A percentile compares a stretch with the other conserved stretches of the same genome.
Conservation (phyloP, 73 alveolate genomes). For the Paramecium primaurelia region DNA sequence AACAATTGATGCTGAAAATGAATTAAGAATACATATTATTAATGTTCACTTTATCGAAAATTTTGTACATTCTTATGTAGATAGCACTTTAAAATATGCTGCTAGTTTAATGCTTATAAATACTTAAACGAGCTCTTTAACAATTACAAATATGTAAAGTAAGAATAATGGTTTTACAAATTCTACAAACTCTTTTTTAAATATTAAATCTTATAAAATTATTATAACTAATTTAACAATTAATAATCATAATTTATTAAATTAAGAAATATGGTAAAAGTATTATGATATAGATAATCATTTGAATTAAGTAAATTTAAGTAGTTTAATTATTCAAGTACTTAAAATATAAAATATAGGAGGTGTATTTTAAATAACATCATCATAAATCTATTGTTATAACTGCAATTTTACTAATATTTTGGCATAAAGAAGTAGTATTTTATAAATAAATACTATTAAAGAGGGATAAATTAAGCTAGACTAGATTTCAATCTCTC, state of each 20-base stretch:
- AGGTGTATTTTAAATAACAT: not conserved
- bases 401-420: not conserved
- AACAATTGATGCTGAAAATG: not conserved
- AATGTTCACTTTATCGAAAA: not conserved
- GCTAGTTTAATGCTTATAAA: not conserved
- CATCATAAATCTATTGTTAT: not conserved
- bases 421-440: not conserved
- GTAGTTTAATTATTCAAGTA: not conserved
- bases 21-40: too few species aligned
- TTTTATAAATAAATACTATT: not conserved
- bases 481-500: not conserved
- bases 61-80: not conserved
- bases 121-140: not conserved
- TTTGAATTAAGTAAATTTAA: not conserved
- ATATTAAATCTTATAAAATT: too few species aligned
- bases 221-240: not conserved
- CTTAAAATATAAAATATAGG: not conserved
- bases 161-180: not conserved
- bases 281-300: not conserved
- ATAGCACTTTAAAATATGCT: not conserved
- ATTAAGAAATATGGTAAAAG: not conserved
- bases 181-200: not conserved
- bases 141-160: not conserved
- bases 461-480: not conserved
- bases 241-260: too few species aligned